These are phyloP conservation scores for Malus sylvestris DNA, from an alignment of 306 rosid genomes.

Conservation along the genomic window DNA sequence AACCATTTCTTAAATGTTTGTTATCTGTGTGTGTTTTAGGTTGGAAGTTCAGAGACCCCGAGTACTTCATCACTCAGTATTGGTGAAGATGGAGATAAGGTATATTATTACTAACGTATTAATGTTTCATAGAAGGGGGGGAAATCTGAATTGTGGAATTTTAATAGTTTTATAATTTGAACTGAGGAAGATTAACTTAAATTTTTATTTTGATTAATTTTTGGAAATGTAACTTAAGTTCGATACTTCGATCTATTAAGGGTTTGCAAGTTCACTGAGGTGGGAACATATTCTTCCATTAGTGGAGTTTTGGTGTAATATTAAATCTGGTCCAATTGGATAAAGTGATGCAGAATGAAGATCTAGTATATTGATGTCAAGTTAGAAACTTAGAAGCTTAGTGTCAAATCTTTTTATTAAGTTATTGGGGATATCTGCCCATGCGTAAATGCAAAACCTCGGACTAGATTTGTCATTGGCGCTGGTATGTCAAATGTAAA, in stretches of 20 bases:
- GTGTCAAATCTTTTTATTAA: neutral
- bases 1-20: conserved; percentile 2
- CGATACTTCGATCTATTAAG: neutral
- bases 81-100: conserved; percentile 65
- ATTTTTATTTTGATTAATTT: neutral
- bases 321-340: neutral
- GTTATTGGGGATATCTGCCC: neutral
- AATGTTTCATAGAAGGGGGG: no score
- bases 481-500: neutral
- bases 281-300: neutral
- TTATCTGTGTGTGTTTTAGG: conserved; percentile 37
- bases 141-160: neutral
- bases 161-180: neutral
- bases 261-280: neutral
- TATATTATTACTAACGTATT: conserved; percentile 8
- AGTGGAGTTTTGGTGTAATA: neutral
- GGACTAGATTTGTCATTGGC: neutral
- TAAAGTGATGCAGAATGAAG: neutral
- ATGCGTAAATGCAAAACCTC: neutral
- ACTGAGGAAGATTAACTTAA: neutral
- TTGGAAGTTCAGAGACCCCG: conserved; percentile 47
- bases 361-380: neutral
- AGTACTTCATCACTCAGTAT: conserved; percentile 54
- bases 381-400: neutral
- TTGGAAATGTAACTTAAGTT: neutral